phyloP scores from a whole-genome alignment of 2,329 filamentous ascomycete species.

The Arachnopeziza araneosa region DNA sequence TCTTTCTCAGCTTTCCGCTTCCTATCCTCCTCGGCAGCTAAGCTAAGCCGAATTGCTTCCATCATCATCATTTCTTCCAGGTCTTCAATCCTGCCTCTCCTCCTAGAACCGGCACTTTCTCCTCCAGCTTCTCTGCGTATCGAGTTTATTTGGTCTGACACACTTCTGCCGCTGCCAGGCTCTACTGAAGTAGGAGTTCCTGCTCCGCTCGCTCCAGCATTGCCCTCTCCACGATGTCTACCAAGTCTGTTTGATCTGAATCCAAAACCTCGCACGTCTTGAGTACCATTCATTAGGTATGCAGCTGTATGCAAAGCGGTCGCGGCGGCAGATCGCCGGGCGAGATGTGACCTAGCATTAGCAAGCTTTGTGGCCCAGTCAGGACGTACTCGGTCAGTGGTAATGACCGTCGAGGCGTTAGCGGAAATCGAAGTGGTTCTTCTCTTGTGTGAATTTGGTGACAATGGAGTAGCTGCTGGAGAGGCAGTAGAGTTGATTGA shows the following conservation, averaged over 20 bases:
- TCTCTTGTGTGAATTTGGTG: slow-evolving; percentile 36
- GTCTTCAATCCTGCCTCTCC: slow-evolving; percentile 57
- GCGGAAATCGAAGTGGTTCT: slow-evolving; percentile 71
- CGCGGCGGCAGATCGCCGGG: slow-evolving; percentile 82
- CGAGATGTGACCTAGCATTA: slow-evolving; percentile 76
- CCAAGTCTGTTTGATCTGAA: slow-evolving; percentile 27
- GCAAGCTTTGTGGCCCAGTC: slow-evolving; percentile 92
- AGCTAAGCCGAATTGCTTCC: slow-evolving; percentile 73
- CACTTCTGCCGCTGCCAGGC: slow-evolving; percentile 17
- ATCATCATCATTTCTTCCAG: slow-evolving; percentile 57
- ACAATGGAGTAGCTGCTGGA: slow-evolving; percentile 11
- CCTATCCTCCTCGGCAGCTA: slow-evolving; percentile 81
- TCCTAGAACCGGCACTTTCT: slow-evolving; percentile 29
- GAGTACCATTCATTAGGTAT: slow-evolving; percentile 64
- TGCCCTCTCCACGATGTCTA: slow-evolving; percentile 27
- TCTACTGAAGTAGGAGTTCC: slow-evolving; percentile 25
- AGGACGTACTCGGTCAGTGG: slow-evolving; percentile 85
- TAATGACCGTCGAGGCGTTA: slow-evolving; percentile 78
- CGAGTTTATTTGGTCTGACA: slow-evolving; percentile 23
- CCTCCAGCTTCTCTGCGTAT: slow-evolving; percentile 27
- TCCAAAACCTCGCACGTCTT: slow-evolving; percentile 27
- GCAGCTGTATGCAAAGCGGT: slow-evolving; percentile 92
- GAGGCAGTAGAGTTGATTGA: slow-evolving; percentile 60
- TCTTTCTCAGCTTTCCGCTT: slow-evolving; percentile 37
- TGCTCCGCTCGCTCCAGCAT: slow-evolving; percentile 20